Evolutionary conservation across 768 basidiomycete species (phyloP).

Genomic region (Calocybe indica): DNA sequence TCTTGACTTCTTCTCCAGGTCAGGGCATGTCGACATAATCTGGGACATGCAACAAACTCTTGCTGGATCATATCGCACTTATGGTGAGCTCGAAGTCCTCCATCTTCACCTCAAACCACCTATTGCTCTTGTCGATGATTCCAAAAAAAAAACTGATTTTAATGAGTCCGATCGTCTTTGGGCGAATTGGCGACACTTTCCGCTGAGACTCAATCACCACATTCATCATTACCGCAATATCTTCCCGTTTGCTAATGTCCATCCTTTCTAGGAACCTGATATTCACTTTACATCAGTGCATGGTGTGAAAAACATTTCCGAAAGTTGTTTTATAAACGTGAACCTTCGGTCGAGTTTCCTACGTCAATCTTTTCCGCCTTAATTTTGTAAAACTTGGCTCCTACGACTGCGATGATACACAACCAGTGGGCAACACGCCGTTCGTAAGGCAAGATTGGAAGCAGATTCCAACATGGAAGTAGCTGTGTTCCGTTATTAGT

Average conservation of each 20-base stretch:
- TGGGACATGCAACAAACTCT: background rate
- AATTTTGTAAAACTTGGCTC: too few species aligned
- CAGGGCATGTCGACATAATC: too few species aligned
- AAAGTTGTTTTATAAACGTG: too few species aligned
- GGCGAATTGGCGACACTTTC: conserved; percentile 27
- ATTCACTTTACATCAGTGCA: background rate
- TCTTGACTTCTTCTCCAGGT: background rate
- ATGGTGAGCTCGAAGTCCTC: conserved; percentile 2
- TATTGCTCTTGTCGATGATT: conserved; percentile 30
- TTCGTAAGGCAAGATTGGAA: too few species aligned
- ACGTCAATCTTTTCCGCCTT: too few species aligned
- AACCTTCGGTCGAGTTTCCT: too few species aligned
- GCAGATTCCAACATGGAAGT: too few species aligned
- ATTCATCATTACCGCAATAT: conserved; percentile 1
- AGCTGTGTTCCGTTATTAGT: too few species aligned
- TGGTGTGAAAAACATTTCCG: too few species aligned
- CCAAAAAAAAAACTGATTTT: conserved; percentile 42
- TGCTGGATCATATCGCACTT: background rate
- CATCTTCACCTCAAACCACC: conserved; percentile 5
- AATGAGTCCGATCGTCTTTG: conserved; percentile 39
- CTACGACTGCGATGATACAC: too few species aligned
- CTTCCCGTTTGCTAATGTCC: conserved; percentile 1
- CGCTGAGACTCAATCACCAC: conserved; percentile 22
- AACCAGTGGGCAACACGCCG: too few species aligned
- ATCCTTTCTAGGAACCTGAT: background rate